These are phyloP conservation scores for Alopecurus myosuroides DNA, from an alignment of 176 grass and related monocot genomes.

Conservation along the genomic window DNA sequence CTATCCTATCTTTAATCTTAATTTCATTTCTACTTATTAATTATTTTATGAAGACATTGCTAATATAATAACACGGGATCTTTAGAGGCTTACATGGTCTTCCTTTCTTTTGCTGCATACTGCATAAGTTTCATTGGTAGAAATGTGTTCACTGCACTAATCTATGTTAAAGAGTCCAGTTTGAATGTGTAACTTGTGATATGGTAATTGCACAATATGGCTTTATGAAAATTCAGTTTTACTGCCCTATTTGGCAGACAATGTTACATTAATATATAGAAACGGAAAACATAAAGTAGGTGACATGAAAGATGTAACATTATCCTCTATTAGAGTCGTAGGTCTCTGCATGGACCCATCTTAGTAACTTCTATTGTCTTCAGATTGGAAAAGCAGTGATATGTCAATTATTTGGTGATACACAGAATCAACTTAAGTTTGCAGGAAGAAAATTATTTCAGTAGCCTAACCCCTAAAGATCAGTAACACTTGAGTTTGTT, in stretches of 20 bases:
- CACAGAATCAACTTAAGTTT: background rate
- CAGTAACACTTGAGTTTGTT: background rate
- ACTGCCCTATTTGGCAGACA: background rate
- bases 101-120: background rate
- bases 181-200: background rate
- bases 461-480: background rate
- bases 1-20: background rate
- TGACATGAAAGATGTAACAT: background rate
- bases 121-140: background rate
- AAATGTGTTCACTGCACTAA: background rate
- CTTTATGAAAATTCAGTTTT: background rate
- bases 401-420: background rate
- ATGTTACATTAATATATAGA: background rate
- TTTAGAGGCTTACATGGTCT: background rate
- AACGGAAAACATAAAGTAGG: background rate
- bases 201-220: background rate
- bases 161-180: background rate
- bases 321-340: background rate
- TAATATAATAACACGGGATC: background rate
- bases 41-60: background rate
- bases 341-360: background rate
- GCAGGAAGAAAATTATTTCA: background rate
- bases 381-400: background rate
- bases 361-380: background rate
- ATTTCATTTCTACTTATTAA: background rate